Conservation (phyloP, 176 grass and related monocot species). For the Avena insularis region DNA sequence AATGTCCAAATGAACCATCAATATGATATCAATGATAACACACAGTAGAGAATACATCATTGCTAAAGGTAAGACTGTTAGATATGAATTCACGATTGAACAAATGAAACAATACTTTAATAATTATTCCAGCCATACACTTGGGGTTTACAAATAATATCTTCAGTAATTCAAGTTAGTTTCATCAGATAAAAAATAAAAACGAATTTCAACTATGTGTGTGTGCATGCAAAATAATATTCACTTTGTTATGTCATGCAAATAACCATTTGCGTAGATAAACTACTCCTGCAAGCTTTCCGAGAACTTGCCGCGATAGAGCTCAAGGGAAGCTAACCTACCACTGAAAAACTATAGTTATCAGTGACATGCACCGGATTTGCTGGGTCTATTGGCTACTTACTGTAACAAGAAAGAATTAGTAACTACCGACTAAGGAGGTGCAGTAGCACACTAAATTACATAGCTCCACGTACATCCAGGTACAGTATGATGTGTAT, state of each 20-base stretch:
- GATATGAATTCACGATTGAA: neutral
- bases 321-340: neutral
- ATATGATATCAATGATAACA: neutral
- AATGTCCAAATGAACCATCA: neutral
- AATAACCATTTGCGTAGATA: neutral
- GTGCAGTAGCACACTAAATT: neutral
- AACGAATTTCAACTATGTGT: neutral
- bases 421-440: neutral
- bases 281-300: neutral
- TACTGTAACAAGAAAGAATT: neutral
- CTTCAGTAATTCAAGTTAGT: neutral
- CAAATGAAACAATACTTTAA: neutral
- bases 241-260: neutral
- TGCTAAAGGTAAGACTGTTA: slow-evolving; percentile 5
- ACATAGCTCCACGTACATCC: neutral
- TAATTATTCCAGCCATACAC: neutral
- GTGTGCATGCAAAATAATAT: neutral
- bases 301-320: neutral
- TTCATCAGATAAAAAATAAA: neutral
- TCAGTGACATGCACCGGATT: neutral
- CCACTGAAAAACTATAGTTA: neutral
- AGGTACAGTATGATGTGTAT: neutral
- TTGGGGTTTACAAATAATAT: neutral
- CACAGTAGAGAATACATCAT: neutral
- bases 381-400: neutral